These are phyloP conservation scores for Metschnikowia koreensis DNA, from an alignment of 805 yeast species.

Conservation along the genomic window DNA sequence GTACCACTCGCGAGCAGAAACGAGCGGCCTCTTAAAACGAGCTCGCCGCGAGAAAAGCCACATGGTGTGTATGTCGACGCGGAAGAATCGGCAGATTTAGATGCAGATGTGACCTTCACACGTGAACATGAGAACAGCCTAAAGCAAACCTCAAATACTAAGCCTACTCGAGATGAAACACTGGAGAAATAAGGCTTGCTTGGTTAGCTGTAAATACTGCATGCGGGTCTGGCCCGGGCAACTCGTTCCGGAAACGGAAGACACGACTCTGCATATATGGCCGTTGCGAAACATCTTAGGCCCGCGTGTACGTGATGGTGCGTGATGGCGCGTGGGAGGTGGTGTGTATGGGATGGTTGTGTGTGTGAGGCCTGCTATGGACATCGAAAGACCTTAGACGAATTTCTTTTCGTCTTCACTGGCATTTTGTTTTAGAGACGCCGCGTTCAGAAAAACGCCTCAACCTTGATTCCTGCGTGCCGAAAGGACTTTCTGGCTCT, in stretches of 20 bases:
- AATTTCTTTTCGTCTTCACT: conserved; percentile 4
- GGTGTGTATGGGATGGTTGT: conserved; percentile 1
- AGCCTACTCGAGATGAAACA: neutral
- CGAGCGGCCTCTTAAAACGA: neutral
- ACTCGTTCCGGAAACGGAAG: neutral
- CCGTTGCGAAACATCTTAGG: conserved; percentile 4
- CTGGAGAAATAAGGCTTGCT: neutral
- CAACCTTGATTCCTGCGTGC: neutral
- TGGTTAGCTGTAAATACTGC: neutral
- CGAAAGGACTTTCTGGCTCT: neutral
- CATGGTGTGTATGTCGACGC: neutral
- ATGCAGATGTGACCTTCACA: neutral
- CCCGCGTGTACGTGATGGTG: neutral
- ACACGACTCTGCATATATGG: neutral
- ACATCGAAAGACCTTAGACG: neutral
- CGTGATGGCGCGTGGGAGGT: neutral
- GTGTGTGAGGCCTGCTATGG: conserved; percentile 4
- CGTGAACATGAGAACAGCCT: neutral
- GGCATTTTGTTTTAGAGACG: conserved; percentile 8
- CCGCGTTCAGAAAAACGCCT: neutral
- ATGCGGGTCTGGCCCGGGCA: neutral
- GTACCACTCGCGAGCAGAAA: neutral
- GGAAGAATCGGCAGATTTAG: neutral
- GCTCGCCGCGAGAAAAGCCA: neutral
- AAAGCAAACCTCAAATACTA: neutral